Conservation (phyloP, 129 eudicot genomes). For the Flaveria trinervia region DNA sequence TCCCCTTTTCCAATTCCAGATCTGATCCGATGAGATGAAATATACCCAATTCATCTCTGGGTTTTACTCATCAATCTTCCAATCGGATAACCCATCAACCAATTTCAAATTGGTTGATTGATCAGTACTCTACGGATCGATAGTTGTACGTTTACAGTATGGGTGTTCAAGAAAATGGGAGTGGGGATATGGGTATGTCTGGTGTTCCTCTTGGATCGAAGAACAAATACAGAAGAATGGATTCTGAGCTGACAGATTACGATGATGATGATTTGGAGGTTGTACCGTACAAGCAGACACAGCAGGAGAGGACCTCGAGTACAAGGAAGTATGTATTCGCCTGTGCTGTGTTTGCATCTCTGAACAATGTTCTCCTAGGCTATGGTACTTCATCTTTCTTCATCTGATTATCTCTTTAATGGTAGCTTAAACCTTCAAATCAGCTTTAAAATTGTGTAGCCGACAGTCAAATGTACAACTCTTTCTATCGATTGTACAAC, state of each 20-base stretch:
- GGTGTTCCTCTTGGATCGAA: constrained; percentile 40
- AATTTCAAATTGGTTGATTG: background rate
- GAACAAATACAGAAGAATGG: constrained; percentile 71
- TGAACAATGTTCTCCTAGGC: constrained; percentile 89
- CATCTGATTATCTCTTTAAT: background rate
- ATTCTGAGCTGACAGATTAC: constrained; percentile 46
- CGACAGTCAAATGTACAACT: constrained; percentile 42
- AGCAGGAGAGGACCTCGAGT: constrained; percentile 39
- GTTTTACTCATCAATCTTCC: constrained; percentile 23
- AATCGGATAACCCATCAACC: constrained; percentile 28
- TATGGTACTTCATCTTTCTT: constrained; percentile 50
- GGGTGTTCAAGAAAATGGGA: constrained; percentile 73
- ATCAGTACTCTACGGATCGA: background rate
- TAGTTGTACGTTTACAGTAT: constrained; percentile 21
- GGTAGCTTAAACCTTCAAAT: constrained; percentile 22
- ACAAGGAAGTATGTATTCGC: constrained; percentile 73
- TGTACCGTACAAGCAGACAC: constrained; percentile 40
- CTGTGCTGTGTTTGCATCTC: constrained; percentile 86
- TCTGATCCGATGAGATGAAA: constrained; percentile 34
- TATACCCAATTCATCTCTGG: constrained; percentile 33
- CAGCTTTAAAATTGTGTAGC: constrained; percentile 20
- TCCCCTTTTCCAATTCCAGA: constrained; percentile 33
- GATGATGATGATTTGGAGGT: constrained; percentile 42
- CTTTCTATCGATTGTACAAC: constrained; percentile 33
- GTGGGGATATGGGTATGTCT: constrained; percentile 44